These are phyloP conservation scores for Flaveria ramosissima DNA, from an alignment of 129 eudicot genomes.

Conservation along the genomic window DNA sequence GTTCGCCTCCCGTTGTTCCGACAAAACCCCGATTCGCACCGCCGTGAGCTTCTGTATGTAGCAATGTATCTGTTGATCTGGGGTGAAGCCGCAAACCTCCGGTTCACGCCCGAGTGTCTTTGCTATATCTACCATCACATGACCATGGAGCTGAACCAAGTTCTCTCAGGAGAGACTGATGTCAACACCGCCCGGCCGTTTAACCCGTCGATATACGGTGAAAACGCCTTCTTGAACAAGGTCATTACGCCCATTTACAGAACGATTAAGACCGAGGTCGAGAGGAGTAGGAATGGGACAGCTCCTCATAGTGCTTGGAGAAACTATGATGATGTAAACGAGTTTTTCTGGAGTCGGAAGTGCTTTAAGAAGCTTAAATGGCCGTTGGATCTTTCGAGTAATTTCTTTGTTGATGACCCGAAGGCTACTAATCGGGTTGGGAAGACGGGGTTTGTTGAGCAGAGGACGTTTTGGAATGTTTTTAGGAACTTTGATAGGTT, in stretches of 20 bases:
- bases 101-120: slow-evolving; percentile 80
- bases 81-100: slow-evolving; percentile 89
- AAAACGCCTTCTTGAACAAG: slow-evolving; percentile 56
- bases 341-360: slow-evolving; percentile 85
- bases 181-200: slow-evolving; percentile 57
- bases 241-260: slow-evolving; percentile 64
- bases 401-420: slow-evolving; percentile 41
- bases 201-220: slow-evolving; percentile 51
- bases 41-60: slow-evolving; percentile 77
- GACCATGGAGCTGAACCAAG: slow-evolving; percentile 68
- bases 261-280: slow-evolving; percentile 60
- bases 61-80: slow-evolving; percentile 71
- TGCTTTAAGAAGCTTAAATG: slow-evolving; percentile 72
- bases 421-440: slow-evolving; percentile 54
- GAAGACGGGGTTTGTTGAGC: slow-evolving; percentile 95
- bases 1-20: slow-evolving; percentile 53
- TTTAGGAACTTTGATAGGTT: slow-evolving; percentile 85
- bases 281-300: slow-evolving; percentile 69
- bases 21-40: slow-evolving; percentile 50
- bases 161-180: slow-evolving; percentile 59
- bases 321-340: slow-evolving; percentile 88
- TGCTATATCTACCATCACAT: slow-evolving; percentile 82
- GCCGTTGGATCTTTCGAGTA: slow-evolving; percentile 66
- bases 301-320: slow-evolving; percentile 97
- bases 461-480: slow-evolving; percentile 87